phyloP scores from a whole-genome alignment of 148 eudicot genomes.

The Mesembryanthemum crystallinum region DNA sequence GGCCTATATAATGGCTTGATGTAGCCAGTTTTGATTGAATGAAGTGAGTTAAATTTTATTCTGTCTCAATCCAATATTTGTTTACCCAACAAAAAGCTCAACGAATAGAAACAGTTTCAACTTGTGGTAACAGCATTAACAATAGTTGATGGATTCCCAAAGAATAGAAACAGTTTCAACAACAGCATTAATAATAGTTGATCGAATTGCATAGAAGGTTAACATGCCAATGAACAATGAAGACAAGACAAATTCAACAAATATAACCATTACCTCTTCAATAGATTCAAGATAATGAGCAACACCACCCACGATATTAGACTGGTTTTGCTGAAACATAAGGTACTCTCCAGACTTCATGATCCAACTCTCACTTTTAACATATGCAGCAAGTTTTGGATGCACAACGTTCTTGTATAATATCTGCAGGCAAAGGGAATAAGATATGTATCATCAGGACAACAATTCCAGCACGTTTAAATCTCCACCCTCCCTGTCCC shows the following conservation, averaged over 20 bases:
- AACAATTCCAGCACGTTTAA: background rate
- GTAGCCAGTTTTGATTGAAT: no score
- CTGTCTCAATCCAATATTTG: no score
- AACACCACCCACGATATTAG: constrained; percentile 60
- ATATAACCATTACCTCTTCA: constrained; percentile 61
- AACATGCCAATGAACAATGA: background rate
- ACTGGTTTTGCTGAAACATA: constrained; percentile 72
- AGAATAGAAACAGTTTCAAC: background rate
- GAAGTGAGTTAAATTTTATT: no score
- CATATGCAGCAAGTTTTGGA: constrained; percentile 74
- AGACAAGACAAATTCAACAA: background rate
- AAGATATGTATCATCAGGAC: constrained; percentile 11
- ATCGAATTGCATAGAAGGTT: background rate
- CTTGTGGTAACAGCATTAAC: background rate
- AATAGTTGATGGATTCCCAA: background rate
- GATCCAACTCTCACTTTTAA: constrained; percentile 66
- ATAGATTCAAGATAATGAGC: constrained; percentile 77
- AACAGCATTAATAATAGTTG: background rate
- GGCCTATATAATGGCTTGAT: no score
- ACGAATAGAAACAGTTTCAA: background rate
- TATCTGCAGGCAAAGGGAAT: constrained; percentile 47
- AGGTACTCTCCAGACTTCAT: constrained; percentile 69
- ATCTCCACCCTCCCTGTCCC: background rate
- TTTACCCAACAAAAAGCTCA: no score
- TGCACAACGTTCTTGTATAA: constrained; percentile 87